Conservation (phyloP, 1,284 basidiomycete genomes). For the Naganishia sp. region DNA sequence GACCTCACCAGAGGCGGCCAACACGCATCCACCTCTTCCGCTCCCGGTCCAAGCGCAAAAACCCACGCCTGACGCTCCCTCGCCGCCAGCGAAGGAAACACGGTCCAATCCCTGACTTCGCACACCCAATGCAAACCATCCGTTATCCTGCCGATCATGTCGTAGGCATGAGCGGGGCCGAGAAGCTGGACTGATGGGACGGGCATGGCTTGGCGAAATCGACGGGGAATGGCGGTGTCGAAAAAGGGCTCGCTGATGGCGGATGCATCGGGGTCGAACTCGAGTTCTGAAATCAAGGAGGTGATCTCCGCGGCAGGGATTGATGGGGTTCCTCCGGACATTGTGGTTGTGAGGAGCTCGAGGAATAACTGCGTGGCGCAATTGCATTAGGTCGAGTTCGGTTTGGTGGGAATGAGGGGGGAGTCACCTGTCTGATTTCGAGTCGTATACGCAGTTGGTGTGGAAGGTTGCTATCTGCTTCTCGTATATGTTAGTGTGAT, state of each 20-base stretch:
- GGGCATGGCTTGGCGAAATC: conserved; percentile 29
- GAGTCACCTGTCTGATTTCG: conserved; percentile 16
- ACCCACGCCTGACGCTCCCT: conserved; percentile 16
- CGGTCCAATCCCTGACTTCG: conserved; percentile 3
- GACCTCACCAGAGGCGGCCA: conserved; percentile 13
- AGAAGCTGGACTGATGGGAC: background rate
- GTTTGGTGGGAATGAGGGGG: background rate
- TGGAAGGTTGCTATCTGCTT: conserved; percentile 1
- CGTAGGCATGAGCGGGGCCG: background rate
- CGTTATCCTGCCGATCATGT: background rate
- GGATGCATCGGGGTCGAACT: background rate
- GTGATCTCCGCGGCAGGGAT: background rate
- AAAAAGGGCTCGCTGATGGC: conserved; percentile 4
- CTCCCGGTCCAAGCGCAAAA: background rate
- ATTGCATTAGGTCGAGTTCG: background rate
- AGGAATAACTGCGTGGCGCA: conserved; percentile 7
- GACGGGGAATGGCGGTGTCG: conserved; percentile 8
- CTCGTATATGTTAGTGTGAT: too few species aligned
- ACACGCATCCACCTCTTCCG: background rate
- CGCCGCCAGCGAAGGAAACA: background rate
- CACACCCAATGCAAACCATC: background rate
- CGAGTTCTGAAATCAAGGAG: background rate
- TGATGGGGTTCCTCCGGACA: background rate
- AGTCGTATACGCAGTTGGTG: conserved; percentile 11
- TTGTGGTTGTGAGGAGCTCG: background rate